These are phyloP conservation scores for Beauveria scarabaeidicola DNA, from an alignment of 2,329 filamentous ascomycete species.

Conservation along the genomic window DNA sequence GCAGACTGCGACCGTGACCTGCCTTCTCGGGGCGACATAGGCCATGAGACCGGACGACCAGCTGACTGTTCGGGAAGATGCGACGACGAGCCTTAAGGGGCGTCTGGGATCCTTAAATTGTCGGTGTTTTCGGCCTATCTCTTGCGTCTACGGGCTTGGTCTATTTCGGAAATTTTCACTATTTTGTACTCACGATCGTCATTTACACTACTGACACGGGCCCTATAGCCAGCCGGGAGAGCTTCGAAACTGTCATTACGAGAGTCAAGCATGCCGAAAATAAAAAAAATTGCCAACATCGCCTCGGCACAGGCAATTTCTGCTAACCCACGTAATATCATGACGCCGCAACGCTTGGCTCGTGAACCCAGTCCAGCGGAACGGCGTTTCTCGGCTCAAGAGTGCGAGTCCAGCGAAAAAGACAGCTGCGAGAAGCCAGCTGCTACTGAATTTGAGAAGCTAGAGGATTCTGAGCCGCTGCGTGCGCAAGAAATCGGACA, in stretches of 20 bases:
- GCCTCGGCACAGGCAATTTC: background rate
- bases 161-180: background rate
- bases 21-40: background rate
- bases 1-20: slow-evolving; percentile 1
- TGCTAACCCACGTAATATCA: background rate
- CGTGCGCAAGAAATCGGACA: background rate
- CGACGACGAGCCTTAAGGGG: background rate
- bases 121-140: background rate
- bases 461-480: background rate
- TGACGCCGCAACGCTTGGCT: background rate
- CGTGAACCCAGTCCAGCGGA: background rate
- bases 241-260: background rate
- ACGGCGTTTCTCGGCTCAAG: background rate
- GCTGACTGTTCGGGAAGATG: slow-evolving; percentile 1
- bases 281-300: background rate
- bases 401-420: slow-evolving; percentile 10
- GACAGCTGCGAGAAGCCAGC: slow-evolving; percentile 6
- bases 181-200: background rate
- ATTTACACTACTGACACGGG: background rate
- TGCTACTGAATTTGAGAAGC: background rate
- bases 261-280: background rate
- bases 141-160: background rate
- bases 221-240: background rate
- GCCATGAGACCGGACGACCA: slow-evolving; percentile 3
- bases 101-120: background rate